Evolutionary conservation across 495 filamentous ascomycete species (phyloP), one percentile per base, ranked within the genome.

Genomic region (Penicillium malachiteum): DNA sequence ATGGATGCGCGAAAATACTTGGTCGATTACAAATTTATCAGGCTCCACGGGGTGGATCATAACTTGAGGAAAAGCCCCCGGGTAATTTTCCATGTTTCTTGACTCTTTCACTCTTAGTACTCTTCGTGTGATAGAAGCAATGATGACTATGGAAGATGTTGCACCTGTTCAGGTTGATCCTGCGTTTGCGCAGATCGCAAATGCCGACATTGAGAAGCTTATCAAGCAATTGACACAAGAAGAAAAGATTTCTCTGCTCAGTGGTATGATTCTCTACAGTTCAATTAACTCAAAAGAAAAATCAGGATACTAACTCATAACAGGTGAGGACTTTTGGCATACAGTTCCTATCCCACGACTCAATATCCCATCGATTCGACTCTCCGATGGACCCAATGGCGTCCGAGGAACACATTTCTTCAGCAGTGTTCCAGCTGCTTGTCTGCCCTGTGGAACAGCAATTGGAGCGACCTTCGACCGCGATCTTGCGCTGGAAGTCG

Each of bases 311-410:
- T 26, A 26, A 26, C 21, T 26, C 21, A 7, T 1, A n/a, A 13
- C 37, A 71, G 87, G 84, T 17, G 81, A 78, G 34, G 86, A 89
- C 66, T 85, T 87, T 63, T 90, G 87, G 87, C 81, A 87, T 43
- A 89, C 86, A 2, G 81, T 79, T 50, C 66, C 83, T 1, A 83
- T 91, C 45, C 79, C 81, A 2, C 73, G 80, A 39, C 82, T 87
- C 50, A 76, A 74, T 8, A 84, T 91, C 48, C 87, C 87, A 5
- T 75, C 84, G 9, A 67, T 88, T 11, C 81, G 83, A 18, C 69
- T 83, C n/a, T 82, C 84, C 8, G 86, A 89, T 55, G 87, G 86
- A 2, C 87, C 87, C 14, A 87, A 87, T 59, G 87, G 86, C 14
- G 80, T 84, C 9, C 60, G 57, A 5, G 60, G 60, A 12, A 54